These are phyloP conservation scores for Candolleomyces efflorescens DNA, from an alignment of 768 basidiomycete species.

Conservation along the genomic window DNA sequence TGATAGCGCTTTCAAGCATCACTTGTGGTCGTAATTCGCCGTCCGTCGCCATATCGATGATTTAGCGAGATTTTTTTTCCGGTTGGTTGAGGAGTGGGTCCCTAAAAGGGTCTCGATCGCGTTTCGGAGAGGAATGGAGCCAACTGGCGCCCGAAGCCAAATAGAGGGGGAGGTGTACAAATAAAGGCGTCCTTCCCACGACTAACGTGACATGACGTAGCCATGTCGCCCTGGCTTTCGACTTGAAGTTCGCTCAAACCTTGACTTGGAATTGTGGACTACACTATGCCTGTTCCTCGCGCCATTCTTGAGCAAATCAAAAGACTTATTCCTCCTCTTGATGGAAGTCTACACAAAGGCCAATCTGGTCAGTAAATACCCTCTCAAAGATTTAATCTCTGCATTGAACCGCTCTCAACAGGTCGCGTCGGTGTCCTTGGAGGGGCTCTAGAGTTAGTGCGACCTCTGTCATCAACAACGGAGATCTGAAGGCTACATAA, in stretches of 20 bases:
- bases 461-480: not conserved
- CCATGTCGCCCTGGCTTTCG: not conserved
- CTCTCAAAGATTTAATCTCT: too few species aligned
- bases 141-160: too few species aligned
- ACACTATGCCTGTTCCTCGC: slow-evolving; percentile 57
- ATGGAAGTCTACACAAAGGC: slow-evolving; percentile 88
- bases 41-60: not conserved
- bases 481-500: not conserved
- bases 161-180: too few species aligned
- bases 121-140: too few species aligned
- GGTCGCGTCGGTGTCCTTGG: slow-evolving; percentile 93
- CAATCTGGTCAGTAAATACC: slow-evolving; percentile 64
- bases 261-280: not conserved
- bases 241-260: not conserved
- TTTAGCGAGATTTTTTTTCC: not conserved
- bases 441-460: slow-evolving; percentile 83
- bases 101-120: too few species aligned
- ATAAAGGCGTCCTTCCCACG: too few species aligned
- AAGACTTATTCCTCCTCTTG: slow-evolving; percentile 85
- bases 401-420: slow-evolving; percentile 17
- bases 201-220: too few species aligned
- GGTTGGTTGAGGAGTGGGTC: too few species aligned
- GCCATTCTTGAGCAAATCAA: slow-evolving; percentile 67
- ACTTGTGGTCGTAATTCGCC: too few species aligned
- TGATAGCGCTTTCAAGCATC: too few species aligned